Conservation (phyloP, 2,329 filamentous ascomycete species). For the Alternaria atra region DNA sequence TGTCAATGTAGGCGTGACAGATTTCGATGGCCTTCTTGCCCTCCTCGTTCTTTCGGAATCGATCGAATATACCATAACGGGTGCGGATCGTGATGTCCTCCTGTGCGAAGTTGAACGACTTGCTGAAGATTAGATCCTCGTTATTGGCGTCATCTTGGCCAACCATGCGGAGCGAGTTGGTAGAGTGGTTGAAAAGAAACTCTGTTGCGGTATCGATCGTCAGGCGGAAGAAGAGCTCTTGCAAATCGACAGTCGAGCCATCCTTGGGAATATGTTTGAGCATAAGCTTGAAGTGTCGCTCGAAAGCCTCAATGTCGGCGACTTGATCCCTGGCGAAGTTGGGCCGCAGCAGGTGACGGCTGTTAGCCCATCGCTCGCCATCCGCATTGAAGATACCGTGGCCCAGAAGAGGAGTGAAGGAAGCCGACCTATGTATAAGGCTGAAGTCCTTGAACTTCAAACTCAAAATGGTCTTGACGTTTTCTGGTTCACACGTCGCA, state of each 20-base stretch:
- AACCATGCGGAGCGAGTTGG: slow-evolving; percentile 46
- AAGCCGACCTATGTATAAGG: slow-evolving; percentile 46
- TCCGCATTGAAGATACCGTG: slow-evolving; percentile 59
- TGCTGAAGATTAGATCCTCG: slow-evolving; percentile 53
- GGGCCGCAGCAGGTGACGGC: slow-evolving; percentile 61
- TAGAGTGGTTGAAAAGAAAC: slow-evolving; percentile 59
- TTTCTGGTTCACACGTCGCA: slow-evolving; percentile 58
- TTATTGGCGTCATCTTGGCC: slow-evolving; percentile 38
- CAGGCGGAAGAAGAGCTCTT: slow-evolving; percentile 58
- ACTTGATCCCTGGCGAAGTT: slow-evolving; percentile 64
- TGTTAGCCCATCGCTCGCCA: slow-evolving; percentile 53
- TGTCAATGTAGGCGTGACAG: slow-evolving; percentile 56
- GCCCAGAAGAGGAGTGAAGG: slow-evolving; percentile 55
- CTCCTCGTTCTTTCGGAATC: slow-evolving; percentile 46
- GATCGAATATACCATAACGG: slow-evolving; percentile 47
- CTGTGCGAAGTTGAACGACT: slow-evolving; percentile 56
- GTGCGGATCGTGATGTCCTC: slow-evolving; percentile 48
- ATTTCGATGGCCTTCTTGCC: slow-evolving; percentile 52
- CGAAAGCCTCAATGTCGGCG: slow-evolving; percentile 65
- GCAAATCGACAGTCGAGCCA: slow-evolving; percentile 51
- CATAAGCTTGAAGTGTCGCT: slow-evolving; percentile 66
- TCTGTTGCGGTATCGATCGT: slow-evolving; percentile 62
- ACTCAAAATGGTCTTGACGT: slow-evolving; percentile 58
- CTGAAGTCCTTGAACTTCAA: slow-evolving; percentile 59
- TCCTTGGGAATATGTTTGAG: slow-evolving; percentile 68